Base-by-base conservation (phyloP, 805 yeast genomes). In the Kregervanrija pseudodelftensis region DNA sequence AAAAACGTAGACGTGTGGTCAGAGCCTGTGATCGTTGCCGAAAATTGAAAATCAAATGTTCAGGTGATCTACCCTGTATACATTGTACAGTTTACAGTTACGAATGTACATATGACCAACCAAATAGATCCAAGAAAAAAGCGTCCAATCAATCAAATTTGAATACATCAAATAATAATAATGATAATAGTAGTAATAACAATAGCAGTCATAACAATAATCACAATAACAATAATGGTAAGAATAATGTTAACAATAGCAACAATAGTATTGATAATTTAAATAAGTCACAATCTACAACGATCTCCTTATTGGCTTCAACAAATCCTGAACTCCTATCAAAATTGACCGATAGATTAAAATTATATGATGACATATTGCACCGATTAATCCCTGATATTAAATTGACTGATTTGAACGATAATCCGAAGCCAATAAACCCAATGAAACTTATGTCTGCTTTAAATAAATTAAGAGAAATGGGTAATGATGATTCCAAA, bases 21-120 rank as follows among this genome's bases (percentile, higher is more conserved):
- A 57, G 71, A 37, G 80, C 79, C 8, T 76, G 82, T 54, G 76
- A 70, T 48, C 61, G 68, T 47, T 76, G 82, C 50, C 60, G 80
- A 33, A 67, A 65, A 53, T 60, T 75, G 41, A 76, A 76, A 55
- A 70, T 73, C 49, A 74, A 72, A 51, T 76, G 82, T 52, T 73
- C 77, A 41, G 77, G 79, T 8, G 65, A 62, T 13, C 54, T 59
- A 35, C 79, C 80, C 3, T 76, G 82, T 49, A 61, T 68, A 8
- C 70, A 68, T 41, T 88, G 96, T 59, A 84, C 95, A 1, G 95
- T 87, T 1, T 89, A 87, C 64, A 79, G 86, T 15, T 85, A 84
- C 61, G 83, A 78, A 46, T 88, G 96, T 64, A 79, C 95, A 0
- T 88, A 88, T 60, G 85, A 84, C 57, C 87, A 85, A 56, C 91